These are phyloP conservation scores for Citrus trifoliata DNA, from an alignment of 345 rosid genomes.

Conservation along the genomic window DNA sequence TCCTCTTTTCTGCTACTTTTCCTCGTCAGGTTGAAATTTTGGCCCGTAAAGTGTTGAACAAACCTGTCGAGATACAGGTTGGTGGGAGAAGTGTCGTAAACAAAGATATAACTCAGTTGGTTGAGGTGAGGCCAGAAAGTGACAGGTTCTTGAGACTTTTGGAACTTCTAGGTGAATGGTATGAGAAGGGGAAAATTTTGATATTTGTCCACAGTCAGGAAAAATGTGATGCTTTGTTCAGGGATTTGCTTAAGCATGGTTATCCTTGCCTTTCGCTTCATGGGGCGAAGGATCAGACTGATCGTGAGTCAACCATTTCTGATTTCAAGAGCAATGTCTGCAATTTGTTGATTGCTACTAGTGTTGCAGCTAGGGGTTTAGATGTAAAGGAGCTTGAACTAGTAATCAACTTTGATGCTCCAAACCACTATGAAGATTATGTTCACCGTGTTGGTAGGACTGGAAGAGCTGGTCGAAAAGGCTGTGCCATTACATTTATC, in stretches of 20 bases:
- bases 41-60: constrained; percentile 85
- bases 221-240: constrained; percentile 86
- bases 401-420: constrained; percentile 88
- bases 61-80: constrained; percentile 89
- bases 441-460: constrained; percentile 99
- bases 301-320: constrained; percentile 88
- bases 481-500: constrained; percentile 93
- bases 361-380: constrained; percentile 96
- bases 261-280: constrained; percentile 97
- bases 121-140: constrained; percentile 91
- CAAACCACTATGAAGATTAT: constrained; percentile 97
- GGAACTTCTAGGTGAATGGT: constrained; percentile 97
- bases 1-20: constrained; percentile 95
- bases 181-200: constrained; percentile 89
- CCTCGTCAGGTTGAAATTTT: constrained; percentile 97
- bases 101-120: constrained; percentile 87
- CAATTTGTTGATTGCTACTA: constrained; percentile 87
- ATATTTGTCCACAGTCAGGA: constrained; percentile 92
- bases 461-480: constrained; percentile 94
- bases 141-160: constrained; percentile 83
- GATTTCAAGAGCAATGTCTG: constrained; percentile 95
- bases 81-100: constrained; percentile 99
- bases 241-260: constrained; percentile 72
- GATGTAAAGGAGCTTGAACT: constrained; percentile 98
- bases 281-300: constrained; percentile 97